Percentiles rank a stretch among this genome's conserved stretches.
phyloP scores from a whole-genome alignment of 805 yeast species.

The Lipomyces yamanashiensis region DNA sequence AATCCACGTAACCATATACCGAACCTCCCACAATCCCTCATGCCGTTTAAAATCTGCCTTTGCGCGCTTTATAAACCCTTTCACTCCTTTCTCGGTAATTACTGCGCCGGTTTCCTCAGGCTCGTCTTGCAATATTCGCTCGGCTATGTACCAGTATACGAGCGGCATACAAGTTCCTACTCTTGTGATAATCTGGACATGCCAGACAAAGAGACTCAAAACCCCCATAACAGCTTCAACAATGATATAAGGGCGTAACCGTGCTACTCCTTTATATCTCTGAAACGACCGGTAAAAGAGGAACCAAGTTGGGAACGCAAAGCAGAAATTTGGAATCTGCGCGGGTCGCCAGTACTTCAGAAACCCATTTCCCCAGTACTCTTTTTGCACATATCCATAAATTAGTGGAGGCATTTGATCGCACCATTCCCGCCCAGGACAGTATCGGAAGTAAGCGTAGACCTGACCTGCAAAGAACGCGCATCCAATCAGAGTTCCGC shows the following conservation, averaged over 20 bases:
- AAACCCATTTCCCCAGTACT: conserved; percentile 84
- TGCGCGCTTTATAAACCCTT: conserved; percentile 15
- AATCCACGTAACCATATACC: conserved; percentile 65
- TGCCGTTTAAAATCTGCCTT: conserved; percentile 28
- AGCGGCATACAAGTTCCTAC: conserved; percentile 78
- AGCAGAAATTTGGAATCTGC: conserved; percentile 80
- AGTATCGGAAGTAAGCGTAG: conserved; percentile 62
- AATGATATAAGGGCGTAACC: conserved; percentile 46
- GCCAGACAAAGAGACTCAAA: conserved; percentile 66
- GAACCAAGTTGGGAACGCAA: conserved; percentile 72
- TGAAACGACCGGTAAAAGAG: conserved; percentile 46
- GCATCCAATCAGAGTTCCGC: conserved; percentile 61
- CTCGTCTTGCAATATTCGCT: conserved; percentile 38
- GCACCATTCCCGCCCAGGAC: conserved; percentile 89
- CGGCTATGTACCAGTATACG: conserved; percentile 71
- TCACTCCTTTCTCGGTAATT: conserved; percentile 3
- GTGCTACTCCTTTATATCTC: conserved; percentile 37
- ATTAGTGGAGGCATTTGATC: conserved; percentile 58
- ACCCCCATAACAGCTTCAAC: conserved; percentile 52
- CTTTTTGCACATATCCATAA: conserved; percentile 69
- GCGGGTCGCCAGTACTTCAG: conserved; percentile 78
- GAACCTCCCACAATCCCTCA: conserved; percentile 49
- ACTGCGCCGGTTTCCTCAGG: conserved; percentile 34
- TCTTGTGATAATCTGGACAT: conserved; percentile 84
- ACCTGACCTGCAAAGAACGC: conserved; percentile 55